Evolutionary conservation across 108 stramenopile species (phyloP), one percentile per base, ranked within the genome.

Genomic region (Chaetoceros muelleri): DNA sequence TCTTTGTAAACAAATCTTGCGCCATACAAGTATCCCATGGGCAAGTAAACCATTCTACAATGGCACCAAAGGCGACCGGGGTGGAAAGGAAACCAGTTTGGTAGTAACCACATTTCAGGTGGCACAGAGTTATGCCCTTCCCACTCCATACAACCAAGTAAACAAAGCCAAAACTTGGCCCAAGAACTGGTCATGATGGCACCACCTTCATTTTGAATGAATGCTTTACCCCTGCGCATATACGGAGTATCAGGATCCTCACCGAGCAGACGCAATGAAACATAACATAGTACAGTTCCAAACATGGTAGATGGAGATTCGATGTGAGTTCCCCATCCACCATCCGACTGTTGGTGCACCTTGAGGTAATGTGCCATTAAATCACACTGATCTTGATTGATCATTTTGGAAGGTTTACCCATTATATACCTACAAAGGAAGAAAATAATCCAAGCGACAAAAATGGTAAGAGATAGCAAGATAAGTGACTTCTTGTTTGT

Each of bases 51-150:
- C 98, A 99, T 99, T 23, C 98, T 81, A 24, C 84, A 87, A 66
- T 99, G 98, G 63, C 98, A 99, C 98, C 98, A 99, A 72, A 99
- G 77, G 10, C 95, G 72, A 44, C 95, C 92, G 17, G 98, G 98
- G 76, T 97, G 96, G 67, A 99, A 96, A 13, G 96, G 95, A 64
- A 91, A 92, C 96, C 96, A 99, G 44, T 94, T 79, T 17, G 98
- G 98, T 23, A 99, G 79, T 20, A 97, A 69, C 96, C 96, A 97
- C 91, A 98, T 93, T 81, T 99, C 98, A 13, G 95, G 84, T 16
- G 96, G 96, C 0, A 93, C 85, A 28, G 83, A 80, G 69, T 95
- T 95, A 75, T 95, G 93, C 30, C 94, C 84, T 54, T 76, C 76
- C 94, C 96, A 97, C 44, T 95, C 88, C 87, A 94, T 94, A 29